These are phyloP conservation scores for Dothideomycetes sp. DNA, from an alignment of 2,329 filamentous ascomycete genomes.

Conservation along the genomic window DNA sequence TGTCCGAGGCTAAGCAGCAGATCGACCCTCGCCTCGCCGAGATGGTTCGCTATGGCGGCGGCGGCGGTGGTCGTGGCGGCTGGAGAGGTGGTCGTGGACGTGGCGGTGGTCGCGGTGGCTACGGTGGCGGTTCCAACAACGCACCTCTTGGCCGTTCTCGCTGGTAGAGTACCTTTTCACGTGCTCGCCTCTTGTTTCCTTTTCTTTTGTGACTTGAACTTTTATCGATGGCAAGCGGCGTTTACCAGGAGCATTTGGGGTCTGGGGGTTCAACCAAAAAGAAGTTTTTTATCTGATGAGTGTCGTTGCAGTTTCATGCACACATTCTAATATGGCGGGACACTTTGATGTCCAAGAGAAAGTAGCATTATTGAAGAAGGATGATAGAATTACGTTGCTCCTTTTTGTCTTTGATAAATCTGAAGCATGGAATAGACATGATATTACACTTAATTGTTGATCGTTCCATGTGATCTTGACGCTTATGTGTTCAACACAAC, in stretches of 20 bases:
- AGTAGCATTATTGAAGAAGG: no score
- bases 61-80: constrained; percentile 60
- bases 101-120: constrained; percentile 30
- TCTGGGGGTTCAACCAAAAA: no score
- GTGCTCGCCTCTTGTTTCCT: not conserved
- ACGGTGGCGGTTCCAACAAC: constrained; percentile 44
- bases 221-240: not conserved
- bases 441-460: no score
- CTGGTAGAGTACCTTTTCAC: constrained; percentile 38
- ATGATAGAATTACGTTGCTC: no score
- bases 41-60: constrained; percentile 88
- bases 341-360: no score
- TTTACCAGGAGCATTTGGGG: not conserved
- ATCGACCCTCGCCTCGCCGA: constrained; percentile 92
- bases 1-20: constrained; percentile 94
- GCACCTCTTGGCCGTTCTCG: constrained; percentile 50
- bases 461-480: no score
- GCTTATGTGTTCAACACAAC: no score
- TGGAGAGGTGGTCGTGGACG: constrained; percentile 54
- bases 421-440: no score
- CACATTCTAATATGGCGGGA: constrained; percentile 6
- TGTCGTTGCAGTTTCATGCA: not conserved
- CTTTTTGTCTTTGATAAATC: no score
- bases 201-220: not conserved
- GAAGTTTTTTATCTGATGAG: constrained; percentile 2